Conservation (phyloP, 495 filamentous ascomycete species). For the Hypoxylon lenormandii region DNA sequence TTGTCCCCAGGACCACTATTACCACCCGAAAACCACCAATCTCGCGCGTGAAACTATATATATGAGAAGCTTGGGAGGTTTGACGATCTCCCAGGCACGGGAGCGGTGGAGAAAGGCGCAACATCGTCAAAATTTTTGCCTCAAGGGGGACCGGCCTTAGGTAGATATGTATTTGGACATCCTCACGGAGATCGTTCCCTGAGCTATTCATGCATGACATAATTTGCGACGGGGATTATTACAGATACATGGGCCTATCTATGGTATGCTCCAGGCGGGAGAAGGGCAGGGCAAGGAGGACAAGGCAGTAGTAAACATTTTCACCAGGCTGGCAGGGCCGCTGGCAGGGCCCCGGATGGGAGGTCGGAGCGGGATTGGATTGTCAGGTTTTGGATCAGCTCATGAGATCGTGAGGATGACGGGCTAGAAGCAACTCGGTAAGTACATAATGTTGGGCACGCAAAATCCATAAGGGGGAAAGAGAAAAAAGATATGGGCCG, state of each 20-base stretch:
- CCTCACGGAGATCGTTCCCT: slow-evolving; percentile 45
- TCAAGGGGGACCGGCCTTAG: slow-evolving; percentile 37
- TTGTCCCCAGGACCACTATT: slow-evolving; percentile 43
- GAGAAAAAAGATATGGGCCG: slow-evolving; percentile 38
- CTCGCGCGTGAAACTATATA: slow-evolving; percentile 38
- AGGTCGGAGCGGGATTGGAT: slow-evolving; percentile 27
- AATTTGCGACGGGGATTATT: slow-evolving; percentile 48
- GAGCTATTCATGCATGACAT: slow-evolving; percentile 47
- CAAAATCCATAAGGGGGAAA: slow-evolving; percentile 29
- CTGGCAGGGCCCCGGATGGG: slow-evolving; percentile 39
- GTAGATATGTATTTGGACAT: slow-evolving; percentile 48
- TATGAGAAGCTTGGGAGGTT: slow-evolving; percentile 35
- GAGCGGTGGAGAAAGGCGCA: slow-evolving; percentile 44
- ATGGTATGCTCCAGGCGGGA: slow-evolving; percentile 26
- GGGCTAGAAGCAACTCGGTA: slow-evolving; percentile 26
- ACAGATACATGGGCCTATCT: slow-evolving; percentile 35
- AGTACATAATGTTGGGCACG: slow-evolving; percentile 38
- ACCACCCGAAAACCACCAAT: slow-evolving; percentile 38
- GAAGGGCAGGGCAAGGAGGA: slow-evolving; percentile 9
- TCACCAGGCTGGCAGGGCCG: slow-evolving; percentile 42
- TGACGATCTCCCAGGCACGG: slow-evolving; percentile 36
- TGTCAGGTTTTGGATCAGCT: slow-evolving; percentile 39
- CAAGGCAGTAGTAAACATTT: slow-evolving; percentile 30
- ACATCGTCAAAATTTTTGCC: slow-evolving; percentile 40
- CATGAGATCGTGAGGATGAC: slow-evolving; percentile 30